A percentile compares a stretch with the other conserved stretches of the same genome.
Conservation (phyloP, 495 filamentous ascomycete genomes). For the Apodospora peruviana region DNA sequence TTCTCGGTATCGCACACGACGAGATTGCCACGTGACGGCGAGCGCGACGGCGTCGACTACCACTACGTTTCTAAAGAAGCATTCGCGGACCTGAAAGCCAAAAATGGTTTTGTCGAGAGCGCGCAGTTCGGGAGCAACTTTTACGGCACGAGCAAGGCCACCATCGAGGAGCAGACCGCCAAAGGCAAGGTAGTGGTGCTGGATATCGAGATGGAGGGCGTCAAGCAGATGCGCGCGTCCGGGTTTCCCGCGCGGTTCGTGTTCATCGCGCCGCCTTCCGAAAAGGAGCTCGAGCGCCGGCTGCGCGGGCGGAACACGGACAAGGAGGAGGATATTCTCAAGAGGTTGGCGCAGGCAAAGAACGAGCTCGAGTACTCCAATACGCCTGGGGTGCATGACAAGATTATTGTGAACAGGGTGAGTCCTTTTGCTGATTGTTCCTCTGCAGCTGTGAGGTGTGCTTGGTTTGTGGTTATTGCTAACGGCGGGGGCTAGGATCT, state of each 20-base stretch:
- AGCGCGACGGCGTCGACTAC: constrained; percentile 74
- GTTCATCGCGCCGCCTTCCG: constrained; percentile 75
- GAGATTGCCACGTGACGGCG: constrained; percentile 67
- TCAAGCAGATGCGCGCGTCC: constrained; percentile 85
- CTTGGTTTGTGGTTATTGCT: not conserved
- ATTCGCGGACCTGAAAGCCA: constrained; percentile 62
- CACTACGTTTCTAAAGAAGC: constrained; percentile 66
- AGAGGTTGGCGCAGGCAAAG: constrained; percentile 71
- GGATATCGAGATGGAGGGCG: constrained; percentile 98
- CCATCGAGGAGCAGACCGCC: constrained; percentile 66
- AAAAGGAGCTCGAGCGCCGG: constrained; percentile 69
- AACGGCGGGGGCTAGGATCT: constrained; percentile 44
- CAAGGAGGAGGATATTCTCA: constrained; percentile 66
- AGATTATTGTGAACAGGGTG: constrained; percentile 78
- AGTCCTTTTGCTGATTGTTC: not conserved
- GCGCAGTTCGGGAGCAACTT: constrained; percentile 81
- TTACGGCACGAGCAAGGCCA: constrained; percentile 78
- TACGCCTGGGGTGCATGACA: constrained; percentile 70
- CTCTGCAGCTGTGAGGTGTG: not conserved
- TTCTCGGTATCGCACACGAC: constrained; percentile 88
- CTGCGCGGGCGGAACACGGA: constrained; percentile 82
- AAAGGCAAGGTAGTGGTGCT: constrained; percentile 63
- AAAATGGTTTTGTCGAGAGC: constrained; percentile 75
- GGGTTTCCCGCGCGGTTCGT: constrained; percentile 74
- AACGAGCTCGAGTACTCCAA: constrained; percentile 77